phyloP scores from a whole-genome alignment of 2,329 filamentous ascomycete species.

The Aureobasidium sp. region DNA sequence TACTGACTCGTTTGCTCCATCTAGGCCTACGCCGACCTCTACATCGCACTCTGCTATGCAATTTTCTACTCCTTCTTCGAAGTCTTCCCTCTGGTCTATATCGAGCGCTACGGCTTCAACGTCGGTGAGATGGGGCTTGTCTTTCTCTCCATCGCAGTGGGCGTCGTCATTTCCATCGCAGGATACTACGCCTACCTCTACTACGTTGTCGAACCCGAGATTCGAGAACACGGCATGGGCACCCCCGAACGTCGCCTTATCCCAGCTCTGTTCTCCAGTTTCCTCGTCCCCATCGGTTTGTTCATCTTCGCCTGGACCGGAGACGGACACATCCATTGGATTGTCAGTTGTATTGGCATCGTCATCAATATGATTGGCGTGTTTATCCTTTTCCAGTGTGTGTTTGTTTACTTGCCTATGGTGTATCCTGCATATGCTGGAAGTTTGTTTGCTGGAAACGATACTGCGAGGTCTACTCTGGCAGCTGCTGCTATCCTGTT shows the following conservation, averaged over 20 bases:
- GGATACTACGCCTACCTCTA: constrained; percentile 22
- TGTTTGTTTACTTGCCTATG: constrained; percentile 33
- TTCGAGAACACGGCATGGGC: constrained; percentile 20
- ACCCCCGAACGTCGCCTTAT: constrained; percentile 27
- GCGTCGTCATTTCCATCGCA: constrained; percentile 44
- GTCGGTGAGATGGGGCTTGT: constrained; percentile 51
- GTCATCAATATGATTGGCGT: constrained; percentile 29
- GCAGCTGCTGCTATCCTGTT: constrained; percentile 54
- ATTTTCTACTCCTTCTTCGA: constrained; percentile 52
- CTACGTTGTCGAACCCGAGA: constrained; percentile 21
- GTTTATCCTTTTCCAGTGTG: constrained; percentile 36
- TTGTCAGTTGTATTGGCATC: constrained; percentile 35
- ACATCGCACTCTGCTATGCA: constrained; percentile 33
- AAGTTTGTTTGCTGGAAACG: constrained; percentile 52
- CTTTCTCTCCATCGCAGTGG: constrained; percentile 53
- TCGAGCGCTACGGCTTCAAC: constrained; percentile 49
- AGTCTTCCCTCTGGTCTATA: background rate
- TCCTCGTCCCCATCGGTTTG: constrained; percentile 26
- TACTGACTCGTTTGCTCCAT: constrained; percentile 19
- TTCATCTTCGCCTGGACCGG: constrained; percentile 31
- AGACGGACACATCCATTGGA: constrained; percentile 29
- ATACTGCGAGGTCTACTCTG: constrained; percentile 49
- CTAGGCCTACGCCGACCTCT: constrained; percentile 34
- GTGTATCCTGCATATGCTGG: constrained; percentile 41
- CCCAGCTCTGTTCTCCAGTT: constrained; percentile 26